These are phyloP conservation scores for Ceratocystis eucalypticola DNA, from an alignment of 2,329 filamentous ascomycete species.

Conservation along the genomic window DNA sequence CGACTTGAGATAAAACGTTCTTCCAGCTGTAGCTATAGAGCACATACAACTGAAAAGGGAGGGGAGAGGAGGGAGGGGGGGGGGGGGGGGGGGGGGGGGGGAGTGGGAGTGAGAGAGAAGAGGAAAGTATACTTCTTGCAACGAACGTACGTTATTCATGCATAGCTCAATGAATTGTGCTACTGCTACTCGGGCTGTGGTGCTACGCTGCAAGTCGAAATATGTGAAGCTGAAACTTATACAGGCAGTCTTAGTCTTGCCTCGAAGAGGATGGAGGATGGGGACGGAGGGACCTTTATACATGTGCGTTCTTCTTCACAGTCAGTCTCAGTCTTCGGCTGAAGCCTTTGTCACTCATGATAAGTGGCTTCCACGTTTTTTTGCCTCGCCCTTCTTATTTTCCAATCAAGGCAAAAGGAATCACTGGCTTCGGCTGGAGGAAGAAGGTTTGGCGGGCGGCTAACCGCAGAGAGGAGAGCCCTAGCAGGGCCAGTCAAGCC, in stretches of 20 bases:
- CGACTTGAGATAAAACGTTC: too few species aligned
- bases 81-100: too few species aligned
- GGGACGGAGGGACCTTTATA: not conserved
- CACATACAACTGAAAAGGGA: too few species aligned
- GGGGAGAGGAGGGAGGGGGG: too few species aligned
- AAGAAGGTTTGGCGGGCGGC: not conserved
- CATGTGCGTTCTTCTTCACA: not conserved
- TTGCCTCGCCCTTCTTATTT: not conserved
- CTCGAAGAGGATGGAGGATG: not conserved
- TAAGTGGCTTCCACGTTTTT: constrained; percentile 6
- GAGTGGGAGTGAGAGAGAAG: too few species aligned
- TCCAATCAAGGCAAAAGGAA: not conserved
- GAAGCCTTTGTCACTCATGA: not conserved
- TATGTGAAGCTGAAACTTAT: not conserved
- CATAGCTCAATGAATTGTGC: not conserved
- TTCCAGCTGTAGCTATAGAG: too few species aligned
- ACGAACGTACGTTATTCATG: not conserved
- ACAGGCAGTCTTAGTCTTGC: not conserved
- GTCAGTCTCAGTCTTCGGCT: not conserved
- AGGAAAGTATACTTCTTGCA: not conserved
- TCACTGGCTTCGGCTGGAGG: not conserved
- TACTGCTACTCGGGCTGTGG: not conserved
- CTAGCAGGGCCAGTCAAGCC: too few species aligned
- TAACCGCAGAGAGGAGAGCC: not conserved
- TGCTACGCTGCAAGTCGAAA: not conserved